Base-by-base conservation (phyloP, 2,329 filamentous ascomycete species). In the Cladorrhinum sp. region DNA sequence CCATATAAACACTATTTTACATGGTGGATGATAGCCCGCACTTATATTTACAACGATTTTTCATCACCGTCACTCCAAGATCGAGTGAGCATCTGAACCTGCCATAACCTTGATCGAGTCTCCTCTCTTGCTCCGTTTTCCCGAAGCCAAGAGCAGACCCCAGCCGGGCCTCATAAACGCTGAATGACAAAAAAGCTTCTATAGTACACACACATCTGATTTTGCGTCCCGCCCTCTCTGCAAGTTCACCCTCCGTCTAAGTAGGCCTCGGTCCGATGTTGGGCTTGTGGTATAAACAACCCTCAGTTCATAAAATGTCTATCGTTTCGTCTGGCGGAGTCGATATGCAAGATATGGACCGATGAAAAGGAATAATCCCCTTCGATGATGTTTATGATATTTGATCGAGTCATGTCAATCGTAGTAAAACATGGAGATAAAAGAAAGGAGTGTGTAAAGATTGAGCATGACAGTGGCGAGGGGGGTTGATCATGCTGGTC, bases 271-370 rank as follows among this genome's bases (percentile, higher is more conserved):
- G n/a, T 36, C 28, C 7, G n/a, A 20, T 14, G 33, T 23, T 21
- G 51, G 23, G 12, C 30, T 14, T 4, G 51, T 39, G 51, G 33
- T n/a, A 33, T 9, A 36, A 33, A 6, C 28, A 33, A 39, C 21
- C 9, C 18, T n/a, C 33, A 16, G 24, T 46, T 46, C 18, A 39
- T 24, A 55, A 57, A 55, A 65, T 55, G 53, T 65, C 60, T 63
- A 63, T 64, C 55, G 60, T 64, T 62, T 42, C 33, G 36, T 62
- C 39, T 39, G n/a, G 50, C 48, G 55, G 50, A 55, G 54, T 28
- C 42, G 48, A 55, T 62, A 66, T 68, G 62, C 66, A 64, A 63
- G 62, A 63, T 55, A 59, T 58, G 52, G 63, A 55, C 57, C 53
- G 53, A 56, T 46, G 42, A 49, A 49, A 52, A 39, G 6, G 52